Base-by-base conservation (phyloP, 2,329 filamentous ascomycete genomes). In the Escovopsis weberi region DNA sequence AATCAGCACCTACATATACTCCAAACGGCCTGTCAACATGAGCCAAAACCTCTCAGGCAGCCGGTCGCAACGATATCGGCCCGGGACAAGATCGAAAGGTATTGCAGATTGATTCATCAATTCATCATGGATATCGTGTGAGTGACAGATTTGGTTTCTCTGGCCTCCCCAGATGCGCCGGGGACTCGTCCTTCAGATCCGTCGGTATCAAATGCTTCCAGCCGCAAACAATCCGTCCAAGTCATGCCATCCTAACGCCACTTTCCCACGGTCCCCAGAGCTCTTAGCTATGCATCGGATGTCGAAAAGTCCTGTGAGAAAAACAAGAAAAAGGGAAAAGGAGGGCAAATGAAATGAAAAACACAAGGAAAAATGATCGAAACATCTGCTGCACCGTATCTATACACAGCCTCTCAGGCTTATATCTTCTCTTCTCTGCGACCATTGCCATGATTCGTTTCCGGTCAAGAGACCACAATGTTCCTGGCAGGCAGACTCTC, bases 71-170 rank as follows among this genome's bases (percentile, higher is more conserved):
- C 23, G 23, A 23, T 23, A 23, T 23, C 23, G 23, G 23, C 23
- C 23, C 23, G 23, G 23, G 6, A 23, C 4, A 23, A 23, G 23
- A 23, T 23, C 23, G 6, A 23, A 6, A 23, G 23, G 23, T 23
- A 23, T 23, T 23, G 23, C 23, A 23, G 23, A 23, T 23, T 23
- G 4, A 23, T 23, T 23, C 4, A 23, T 23, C 23, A 53, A 55
- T 54, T 55, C 51, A 36, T 57, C 55, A 50, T 58, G 44, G 55
- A 48, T 51, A 52, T 57, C 53, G 52, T 55, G 48, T 23, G 23
- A 53, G 46, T 48, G 46, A 50, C 49, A 51, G 40, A 51, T 51
- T 41, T 43, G 44, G 49, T 23, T 23, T 23, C 23, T 23, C 23
- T 23, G 23, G 23, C 48, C 48, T 51, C 44, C 45, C 46, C 47